Evolutionary conservation across 768 basidiomycete genomes (phyloP), one percentile per base, ranked within the genome.

Genomic region (Boletus tylopilopsis): DNA sequence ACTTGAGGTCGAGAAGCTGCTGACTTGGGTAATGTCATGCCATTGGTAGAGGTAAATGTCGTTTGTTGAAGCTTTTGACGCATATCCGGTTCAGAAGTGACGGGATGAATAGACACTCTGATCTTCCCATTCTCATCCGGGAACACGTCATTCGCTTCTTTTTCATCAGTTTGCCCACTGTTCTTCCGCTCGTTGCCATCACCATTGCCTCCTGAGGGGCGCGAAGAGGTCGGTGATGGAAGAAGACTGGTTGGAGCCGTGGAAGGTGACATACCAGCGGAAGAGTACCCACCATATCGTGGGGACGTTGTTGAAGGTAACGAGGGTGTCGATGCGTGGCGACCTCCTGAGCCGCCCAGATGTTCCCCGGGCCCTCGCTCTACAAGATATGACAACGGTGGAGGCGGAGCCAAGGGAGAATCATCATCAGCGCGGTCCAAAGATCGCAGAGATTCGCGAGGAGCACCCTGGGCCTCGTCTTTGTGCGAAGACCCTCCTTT

Each of bases 341-440:
- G 80, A 42, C 73, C 73, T 21, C 58, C 62, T 2, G 54, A 15
- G 39, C 71, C 68, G 29, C 66, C 64, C 36, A 80, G 75, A 27
- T 74, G 73, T 37, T 81, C 77, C n/a, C 77, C 75, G 35, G 78
- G 78, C 49, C 78, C 74, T 53, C 72, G 68, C 52, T 68, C 71
- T 3, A 92, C 91, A 40, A 97, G 78, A 69, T 93, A 94, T 0
- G 91, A 91, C 45, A 98, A 63, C 5, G 92, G 87, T 5, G 95
- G 95, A 3, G 95, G 95, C 1, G 94, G 95, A 3, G 88, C 84
- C 34, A 96, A 73, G 4, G 90, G 93, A 9, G 76, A 67, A 56
- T 88, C 82, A 59, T 92, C 89, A 4, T 89, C 85, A 36, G 65
- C 24, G 62, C 64, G 62, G 36, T 67, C 51, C 15, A 66, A 34